Evolutionary conservation across 1,284 basidiomycete species (phyloP).

Genomic region (Cerrena zonata): DNA sequence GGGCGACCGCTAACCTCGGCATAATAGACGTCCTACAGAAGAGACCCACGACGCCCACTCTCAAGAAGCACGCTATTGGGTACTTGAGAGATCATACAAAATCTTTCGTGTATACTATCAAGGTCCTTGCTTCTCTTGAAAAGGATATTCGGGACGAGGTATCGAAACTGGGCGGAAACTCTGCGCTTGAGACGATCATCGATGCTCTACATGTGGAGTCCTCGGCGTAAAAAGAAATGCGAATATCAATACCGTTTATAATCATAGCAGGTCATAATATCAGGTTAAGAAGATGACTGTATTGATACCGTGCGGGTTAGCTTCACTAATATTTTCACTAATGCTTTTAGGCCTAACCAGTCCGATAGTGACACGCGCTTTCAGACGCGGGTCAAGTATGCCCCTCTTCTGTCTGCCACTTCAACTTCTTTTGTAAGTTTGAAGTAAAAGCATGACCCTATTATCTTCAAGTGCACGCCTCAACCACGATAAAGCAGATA

Average conservation of each 20-base stretch:
- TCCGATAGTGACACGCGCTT: too few species aligned
- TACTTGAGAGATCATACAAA: conserved; percentile 70
- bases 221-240: too few species aligned
- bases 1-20: conserved; percentile 1
- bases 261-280: too few species aligned
- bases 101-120: conserved; percentile 71
- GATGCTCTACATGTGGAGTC: conserved; percentile 33
- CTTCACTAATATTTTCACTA: neutral
- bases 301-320: neutral
- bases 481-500: too few species aligned
- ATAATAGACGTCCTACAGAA: conserved; percentile 80
- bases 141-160: conserved; percentile 52
- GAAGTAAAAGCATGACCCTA: too few species aligned
- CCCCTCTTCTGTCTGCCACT: too few species aligned
- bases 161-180: conserved; percentile 54
- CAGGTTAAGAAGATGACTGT: neutral
- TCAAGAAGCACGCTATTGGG: conserved; percentile 75
- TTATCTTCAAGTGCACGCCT: too few species aligned
- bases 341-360: too few species aligned
- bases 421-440: too few species aligned
- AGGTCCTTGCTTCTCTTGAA: conserved; percentile 55
- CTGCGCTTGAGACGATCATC: conserved; percentile 39
- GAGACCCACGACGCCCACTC: conserved; percentile 70
- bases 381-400: too few species aligned
- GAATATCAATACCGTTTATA: too few species aligned